These are phyloP conservation scores for Exophiala oligosperma DNA, from an alignment of 2,329 filamentous ascomycete genomes.

Conservation along the genomic window DNA sequence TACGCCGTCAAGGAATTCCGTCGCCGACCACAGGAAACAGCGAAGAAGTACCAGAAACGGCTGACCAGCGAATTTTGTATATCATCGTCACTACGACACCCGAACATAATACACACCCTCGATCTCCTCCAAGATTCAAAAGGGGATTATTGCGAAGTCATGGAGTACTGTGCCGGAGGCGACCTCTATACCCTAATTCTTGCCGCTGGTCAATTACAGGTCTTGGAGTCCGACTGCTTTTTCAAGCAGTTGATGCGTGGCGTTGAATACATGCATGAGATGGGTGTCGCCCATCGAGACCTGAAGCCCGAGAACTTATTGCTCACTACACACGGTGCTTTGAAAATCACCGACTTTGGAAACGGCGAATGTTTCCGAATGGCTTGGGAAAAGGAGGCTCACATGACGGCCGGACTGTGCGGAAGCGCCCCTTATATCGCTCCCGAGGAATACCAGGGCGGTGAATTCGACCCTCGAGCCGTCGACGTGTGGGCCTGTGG, in stretches of 20 bases:
- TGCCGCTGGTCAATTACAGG: constrained; percentile 86
- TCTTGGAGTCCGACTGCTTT: constrained; percentile 91
- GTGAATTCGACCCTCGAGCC: constrained; percentile 95
- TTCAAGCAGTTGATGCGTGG: constrained; percentile 99
- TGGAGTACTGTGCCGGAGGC: constrained; percentile 97
- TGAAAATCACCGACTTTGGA: constrained; percentile 98
- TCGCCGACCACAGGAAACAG: constrained; percentile 86
- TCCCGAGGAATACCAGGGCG: constrained; percentile 92
- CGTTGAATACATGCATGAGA: constrained; percentile 98
- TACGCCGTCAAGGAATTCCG: constrained; percentile 99
- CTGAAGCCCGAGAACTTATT: constrained; percentile 96
- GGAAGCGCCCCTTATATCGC: constrained; percentile 97
- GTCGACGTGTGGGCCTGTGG: constrained; percentile 98
- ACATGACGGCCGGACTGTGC: constrained; percentile 96
- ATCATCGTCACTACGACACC: constrained; percentile 91
- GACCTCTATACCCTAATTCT: constrained; percentile 94
- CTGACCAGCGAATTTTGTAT: constrained; percentile 98
- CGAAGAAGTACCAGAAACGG: constrained; percentile 97
- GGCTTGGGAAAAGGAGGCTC: constrained; percentile 98
- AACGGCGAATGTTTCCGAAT: constrained; percentile 99
- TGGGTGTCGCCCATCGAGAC: constrained; percentile 97
- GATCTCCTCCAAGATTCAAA: constrained; percentile 95
- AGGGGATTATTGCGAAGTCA: constrained; percentile 97
- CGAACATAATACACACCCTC: constrained; percentile 96
- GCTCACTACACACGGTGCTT: constrained; percentile 83